phyloP scores from a whole-genome alignment of 331 rosid genomes.

The Cydonia oblonga region DNA sequence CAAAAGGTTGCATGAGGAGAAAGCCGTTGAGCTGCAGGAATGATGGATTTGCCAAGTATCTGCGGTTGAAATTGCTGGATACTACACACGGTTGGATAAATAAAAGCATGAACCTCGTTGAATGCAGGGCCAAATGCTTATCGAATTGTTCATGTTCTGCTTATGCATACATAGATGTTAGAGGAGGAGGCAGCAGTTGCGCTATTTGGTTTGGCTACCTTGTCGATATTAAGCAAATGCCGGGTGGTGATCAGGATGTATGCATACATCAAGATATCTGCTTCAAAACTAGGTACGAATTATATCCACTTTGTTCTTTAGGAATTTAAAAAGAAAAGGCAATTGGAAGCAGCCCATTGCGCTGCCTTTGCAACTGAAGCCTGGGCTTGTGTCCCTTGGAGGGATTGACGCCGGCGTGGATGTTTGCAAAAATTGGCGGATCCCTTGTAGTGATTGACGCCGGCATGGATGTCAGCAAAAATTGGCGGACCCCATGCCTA shows the following conservation, averaged over 20 bases:
- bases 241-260: no score
- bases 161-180: constrained; percentile 12
- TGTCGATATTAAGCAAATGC: no score
- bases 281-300: constrained; percentile 23
- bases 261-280: constrained; percentile 3
- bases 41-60: constrained; percentile 20
- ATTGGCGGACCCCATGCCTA: accelerated
- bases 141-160: constrained; percentile 15
- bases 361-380: no score
- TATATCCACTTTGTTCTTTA: background rate
- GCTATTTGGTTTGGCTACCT: constrained; percentile 15
- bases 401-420: no score
- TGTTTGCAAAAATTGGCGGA: no score
- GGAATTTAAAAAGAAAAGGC: no score
- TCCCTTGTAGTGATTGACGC: no score
- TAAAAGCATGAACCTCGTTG: constrained; percentile 3
- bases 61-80: constrained; percentile 34
- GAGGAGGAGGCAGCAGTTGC: constrained; percentile 20
- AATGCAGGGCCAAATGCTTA: constrained; percentile 18
- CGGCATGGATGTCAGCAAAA: no score
- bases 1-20: constrained; percentile 25
- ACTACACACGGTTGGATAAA: constrained; percentile 31
- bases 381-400: no score
- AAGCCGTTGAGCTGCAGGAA: constrained; percentile 18
- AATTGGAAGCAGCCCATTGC: no score